Percentiles rank a stretch among this genome's conserved stretches.
Evolutionary conservation across 371 early-diverging fungal species (phyloP).

Genomic region (Mucor piriformis): DNA sequence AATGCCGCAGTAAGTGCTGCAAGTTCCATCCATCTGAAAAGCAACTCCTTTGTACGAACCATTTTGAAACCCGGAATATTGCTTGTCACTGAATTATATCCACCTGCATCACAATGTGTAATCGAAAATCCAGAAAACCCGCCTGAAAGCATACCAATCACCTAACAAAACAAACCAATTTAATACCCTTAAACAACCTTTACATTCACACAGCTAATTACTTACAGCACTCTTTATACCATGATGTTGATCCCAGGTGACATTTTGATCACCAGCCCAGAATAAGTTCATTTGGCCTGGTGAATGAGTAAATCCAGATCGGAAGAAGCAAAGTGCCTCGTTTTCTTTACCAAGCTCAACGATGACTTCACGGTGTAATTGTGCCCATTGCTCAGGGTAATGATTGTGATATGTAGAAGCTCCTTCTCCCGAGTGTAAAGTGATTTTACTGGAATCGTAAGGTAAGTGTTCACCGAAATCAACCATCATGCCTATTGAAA

Average conservation of each 20-base stretch:
- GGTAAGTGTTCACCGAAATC: conserved; percentile 44
- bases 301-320: conserved; percentile 35
- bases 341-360: conserved; percentile 27
- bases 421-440: conserved; percentile 14
- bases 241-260: conserved; percentile 42
- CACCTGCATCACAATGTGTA: conserved; percentile 54
- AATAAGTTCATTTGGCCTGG: conserved; percentile 36
- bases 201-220: too few relatives aligned
- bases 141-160: conserved; percentile 46
- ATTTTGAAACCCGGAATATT: conserved; percentile 37
- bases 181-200: too few relatives aligned
- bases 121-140: conserved; percentile 51
- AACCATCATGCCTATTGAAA: conserved; percentile 21
- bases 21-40: conserved; percentile 59
- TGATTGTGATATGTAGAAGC: conserved; percentile 34
- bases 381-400: conserved; percentile 41
- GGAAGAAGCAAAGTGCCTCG: conserved; percentile 33
- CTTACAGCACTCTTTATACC: conserved; percentile 47
- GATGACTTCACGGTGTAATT: conserved; percentile 28
- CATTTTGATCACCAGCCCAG: conserved; percentile 48
- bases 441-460: conserved; percentile 15
- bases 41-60: conserved; percentile 41
- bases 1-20: conserved; percentile 51
- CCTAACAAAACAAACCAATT: background rate
- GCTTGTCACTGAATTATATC: conserved; percentile 42